Conservation (phyloP, 2,329 filamentous ascomycete genomes). For the Dissoconium aciculare region DNA sequence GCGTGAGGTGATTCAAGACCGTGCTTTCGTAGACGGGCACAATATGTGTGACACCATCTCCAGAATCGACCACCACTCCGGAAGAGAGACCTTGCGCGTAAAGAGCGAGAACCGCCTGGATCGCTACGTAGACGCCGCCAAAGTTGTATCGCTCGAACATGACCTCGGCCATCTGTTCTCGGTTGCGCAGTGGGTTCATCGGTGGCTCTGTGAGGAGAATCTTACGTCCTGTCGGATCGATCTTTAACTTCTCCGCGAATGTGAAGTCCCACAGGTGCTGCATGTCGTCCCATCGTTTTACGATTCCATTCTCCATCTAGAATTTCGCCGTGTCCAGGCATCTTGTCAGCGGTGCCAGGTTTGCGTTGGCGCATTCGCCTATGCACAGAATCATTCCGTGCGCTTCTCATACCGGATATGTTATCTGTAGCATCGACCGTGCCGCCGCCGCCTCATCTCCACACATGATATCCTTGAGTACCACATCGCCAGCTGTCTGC, state of each 20-base stretch:
- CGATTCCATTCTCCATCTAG: conserved; percentile 97
- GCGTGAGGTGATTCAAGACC: conserved; percentile 90
- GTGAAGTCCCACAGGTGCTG: conserved; percentile 99
- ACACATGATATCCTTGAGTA: conserved; percentile 98
- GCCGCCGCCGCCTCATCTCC: conserved; percentile 94
- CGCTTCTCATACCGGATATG: conserved; percentile 65
- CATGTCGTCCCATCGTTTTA: conserved; percentile 99
- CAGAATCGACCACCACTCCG: conserved; percentile 98
- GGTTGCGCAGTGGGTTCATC: conserved; percentile 93
- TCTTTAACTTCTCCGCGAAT: conserved; percentile 90
- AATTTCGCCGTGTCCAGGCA: conserved; percentile 1
- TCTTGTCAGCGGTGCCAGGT: too few relatives aligned
- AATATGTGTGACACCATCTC: conserved; percentile 96
- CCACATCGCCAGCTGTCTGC: conserved; percentile 49
- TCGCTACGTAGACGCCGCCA: conserved; percentile 92
- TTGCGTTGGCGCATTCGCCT: too few relatives aligned
- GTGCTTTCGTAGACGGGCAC: conserved; percentile 97
- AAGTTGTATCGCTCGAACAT: conserved; percentile 98
- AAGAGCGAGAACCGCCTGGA: conserved; percentile 87
- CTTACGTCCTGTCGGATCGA: conserved; percentile 83
- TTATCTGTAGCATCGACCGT: conserved; percentile 94
- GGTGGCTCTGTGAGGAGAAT: conserved; percentile 94
- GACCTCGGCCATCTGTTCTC: conserved; percentile 95
- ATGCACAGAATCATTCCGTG: too few relatives aligned
- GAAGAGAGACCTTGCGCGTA: conserved; percentile 75